Evolutionary conservation across 192 early-diverging fungal genomes (phyloP).

Genomic region (Linnemannia schmuckeri): DNA sequence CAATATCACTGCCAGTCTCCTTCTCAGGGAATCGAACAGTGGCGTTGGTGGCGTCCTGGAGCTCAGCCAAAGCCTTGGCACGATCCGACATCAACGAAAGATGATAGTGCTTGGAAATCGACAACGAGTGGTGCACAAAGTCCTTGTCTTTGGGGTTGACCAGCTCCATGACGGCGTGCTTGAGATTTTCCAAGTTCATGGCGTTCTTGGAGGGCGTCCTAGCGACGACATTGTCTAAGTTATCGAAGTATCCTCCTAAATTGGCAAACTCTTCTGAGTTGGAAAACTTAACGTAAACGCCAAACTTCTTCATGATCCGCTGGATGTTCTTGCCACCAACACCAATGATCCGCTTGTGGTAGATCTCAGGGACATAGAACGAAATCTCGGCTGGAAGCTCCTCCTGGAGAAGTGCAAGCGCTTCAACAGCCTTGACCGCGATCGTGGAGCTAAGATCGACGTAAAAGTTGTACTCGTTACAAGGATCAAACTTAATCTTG

Average conservation of each 20-base stretch:
- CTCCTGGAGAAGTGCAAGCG: slow-evolving; percentile 73
- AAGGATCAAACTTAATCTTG: slow-evolving; percentile 72
- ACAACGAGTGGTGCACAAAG: slow-evolving; percentile 54
- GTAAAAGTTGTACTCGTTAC: slow-evolving; percentile 80
- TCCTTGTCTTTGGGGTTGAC: slow-evolving; percentile 62
- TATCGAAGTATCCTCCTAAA: slow-evolving; percentile 83
- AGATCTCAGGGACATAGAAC: slow-evolving; percentile 82
- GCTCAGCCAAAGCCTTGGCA: slow-evolving; percentile 56
- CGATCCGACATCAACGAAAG: slow-evolving; percentile 41
- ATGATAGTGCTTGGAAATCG: slow-evolving; percentile 55
- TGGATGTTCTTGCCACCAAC: slow-evolving; percentile 89
- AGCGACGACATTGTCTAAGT: slow-evolving; percentile 87
- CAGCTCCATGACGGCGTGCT: slow-evolving; percentile 75
- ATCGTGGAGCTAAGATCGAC: slow-evolving; percentile 73
- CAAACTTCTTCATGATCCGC: slow-evolving; percentile 87
- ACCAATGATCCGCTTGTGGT: slow-evolving; percentile 86
- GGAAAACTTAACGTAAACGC: slow-evolving; percentile 87
- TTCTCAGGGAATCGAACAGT: slow-evolving; percentile 73
- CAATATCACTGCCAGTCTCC: slow-evolving; percentile 69
- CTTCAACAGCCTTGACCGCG: slow-evolving; percentile 69
- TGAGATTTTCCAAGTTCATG: slow-evolving; percentile 70
- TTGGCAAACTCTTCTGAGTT: slow-evolving; percentile 79
- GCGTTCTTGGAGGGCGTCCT: slow-evolving; percentile 84
- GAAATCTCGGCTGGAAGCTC: slow-evolving; percentile 86
- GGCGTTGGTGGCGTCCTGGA: slow-evolving; percentile 62